phyloP scores from a whole-genome alignment of 371 early-diverging fungal genomes.

The Mucor velutinosus region DNA sequence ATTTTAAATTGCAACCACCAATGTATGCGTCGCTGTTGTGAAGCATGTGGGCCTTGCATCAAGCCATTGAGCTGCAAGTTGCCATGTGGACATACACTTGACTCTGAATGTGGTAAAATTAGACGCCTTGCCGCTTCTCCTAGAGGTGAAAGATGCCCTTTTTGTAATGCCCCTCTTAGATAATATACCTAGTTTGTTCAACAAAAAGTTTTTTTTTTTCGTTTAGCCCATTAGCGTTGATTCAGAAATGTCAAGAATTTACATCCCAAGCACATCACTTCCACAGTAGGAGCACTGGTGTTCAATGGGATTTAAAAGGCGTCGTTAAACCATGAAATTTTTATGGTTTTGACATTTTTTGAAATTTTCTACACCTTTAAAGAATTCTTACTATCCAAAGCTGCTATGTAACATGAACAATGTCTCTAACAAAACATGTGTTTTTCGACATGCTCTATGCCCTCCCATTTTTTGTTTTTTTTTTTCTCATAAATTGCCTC shows the following conservation, averaged over 20 bases:
- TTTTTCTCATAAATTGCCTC: not conserved
- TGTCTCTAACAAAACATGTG: not conserved
- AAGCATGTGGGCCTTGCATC: conserved; percentile 50
- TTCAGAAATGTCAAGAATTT: not conserved
- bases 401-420: not conserved
- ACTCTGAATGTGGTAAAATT: conserved; percentile 28
- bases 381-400: not conserved
- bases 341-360: not conserved
- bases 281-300: too few relatives aligned
- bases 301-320: too few relatives aligned
- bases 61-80: conserved; percentile 15
- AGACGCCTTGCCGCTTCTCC: conserved; percentile 14
- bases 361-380: not conserved
- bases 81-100: conserved; percentile 40
- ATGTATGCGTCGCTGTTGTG: conserved; percentile 46
- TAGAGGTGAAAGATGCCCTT: conserved; percentile 15
- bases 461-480: not conserved
- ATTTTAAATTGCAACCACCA: conserved; percentile 39
- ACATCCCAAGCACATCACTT: too few relatives aligned
- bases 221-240: not conserved
- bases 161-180: conserved; percentile 9
- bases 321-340: not conserved
- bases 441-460: not conserved
- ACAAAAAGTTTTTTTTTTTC: not conserved
- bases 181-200: not conserved